Percentiles rank a stretch among this genome's conserved stretches.
Conservation (phyloP, 1,139 yeast species). For the Saccharomyces hybrid region DNA sequence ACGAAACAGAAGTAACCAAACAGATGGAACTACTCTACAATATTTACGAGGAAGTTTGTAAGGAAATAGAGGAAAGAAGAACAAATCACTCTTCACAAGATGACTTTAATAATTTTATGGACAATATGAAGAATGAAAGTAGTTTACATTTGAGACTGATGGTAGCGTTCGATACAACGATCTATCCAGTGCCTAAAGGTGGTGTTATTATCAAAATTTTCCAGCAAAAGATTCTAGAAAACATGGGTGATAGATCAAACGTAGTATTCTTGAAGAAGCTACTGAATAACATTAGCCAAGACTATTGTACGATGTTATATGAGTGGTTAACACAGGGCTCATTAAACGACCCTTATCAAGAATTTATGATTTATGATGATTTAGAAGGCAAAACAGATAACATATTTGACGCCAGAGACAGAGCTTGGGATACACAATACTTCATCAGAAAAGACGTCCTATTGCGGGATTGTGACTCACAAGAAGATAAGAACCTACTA, state of each 20-base stretch:
- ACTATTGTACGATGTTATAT: constrained; percentile 63
- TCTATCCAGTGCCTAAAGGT: constrained; percentile 56
- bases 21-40: constrained; percentile 21
- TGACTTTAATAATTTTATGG: constrained; percentile 29
- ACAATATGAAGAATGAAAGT: constrained; percentile 27
- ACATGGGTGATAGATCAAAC: constrained; percentile 61
- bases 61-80: constrained; percentile 21
- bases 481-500: constrained; percentile 26
- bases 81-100: constrained; percentile 26
- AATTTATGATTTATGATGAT: constrained; percentile 58
- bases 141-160: constrained; percentile 16
- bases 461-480: constrained; percentile 52
- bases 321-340: constrained; percentile 72
- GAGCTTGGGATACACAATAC: constrained; percentile 82
- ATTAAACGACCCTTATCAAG: constrained; percentile 72
- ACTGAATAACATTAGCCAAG: constrained; percentile 52
- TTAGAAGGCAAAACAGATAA: constrained; percentile 25
- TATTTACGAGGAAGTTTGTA: constrained; percentile 19
- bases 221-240: constrained; percentile 48
- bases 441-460: constrained; percentile 69
- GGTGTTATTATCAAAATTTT: constrained; percentile 57
- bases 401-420: constrained; percentile 46
- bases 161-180: constrained; percentile 41
- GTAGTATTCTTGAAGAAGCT: constrained; percentile 44
- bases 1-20: constrained; percentile 22